Conservation (phyloP, 78 protist genomes). For the Tieghemostelium lacteum region DNA sequence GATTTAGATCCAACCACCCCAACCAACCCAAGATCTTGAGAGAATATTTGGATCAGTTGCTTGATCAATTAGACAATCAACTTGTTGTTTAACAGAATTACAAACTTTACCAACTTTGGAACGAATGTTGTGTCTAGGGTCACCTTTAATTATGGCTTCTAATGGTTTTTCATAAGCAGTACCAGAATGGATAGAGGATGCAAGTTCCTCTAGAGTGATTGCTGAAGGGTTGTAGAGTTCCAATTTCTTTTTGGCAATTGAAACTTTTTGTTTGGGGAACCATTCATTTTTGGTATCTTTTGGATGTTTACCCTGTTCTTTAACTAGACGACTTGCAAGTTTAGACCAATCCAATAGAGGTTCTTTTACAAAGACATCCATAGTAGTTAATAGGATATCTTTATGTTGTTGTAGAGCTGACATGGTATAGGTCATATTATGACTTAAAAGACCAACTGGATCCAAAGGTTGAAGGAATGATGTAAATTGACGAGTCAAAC, state of each 20-base stretch:
- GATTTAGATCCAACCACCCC: conserved; percentile 70
- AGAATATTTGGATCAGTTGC: conserved; percentile 94
- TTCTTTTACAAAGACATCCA: conserved; percentile 92
- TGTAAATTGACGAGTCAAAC: conserved; percentile 91
- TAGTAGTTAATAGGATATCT: conserved; percentile 70
- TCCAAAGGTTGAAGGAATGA: conserved; percentile 81
- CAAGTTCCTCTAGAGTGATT: conserved; percentile 50
- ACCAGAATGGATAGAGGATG: conserved; percentile 13
- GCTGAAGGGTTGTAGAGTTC: conserved; percentile 73
- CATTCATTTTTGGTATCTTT: conserved; percentile 50
- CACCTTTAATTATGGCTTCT: conserved; percentile 40
- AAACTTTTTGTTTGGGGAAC: conserved; percentile 86
- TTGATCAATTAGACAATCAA: conserved; percentile 92
- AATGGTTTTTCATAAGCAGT: conserved; percentile 24
- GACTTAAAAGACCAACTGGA: conserved; percentile 78
- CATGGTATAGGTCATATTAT: conserved; percentile 81
- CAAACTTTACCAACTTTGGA: conserved; percentile 52
- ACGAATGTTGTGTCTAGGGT: conserved; percentile 48
- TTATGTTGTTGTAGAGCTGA: conserved; percentile 76
- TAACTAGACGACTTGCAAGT: conserved; percentile 60
- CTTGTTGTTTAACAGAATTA: conserved; percentile 85
- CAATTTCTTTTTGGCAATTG: conserved; percentile 77
- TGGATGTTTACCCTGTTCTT: conserved; percentile 57
- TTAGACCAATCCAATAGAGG: conserved; percentile 92
- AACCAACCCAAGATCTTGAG: conserved; percentile 92